Evolutionary conservation across 2,329 filamentous ascomycete species (phyloP), one percentile per base, ranked within the genome.

Genomic region (Lasiodiplodia sp.): DNA sequence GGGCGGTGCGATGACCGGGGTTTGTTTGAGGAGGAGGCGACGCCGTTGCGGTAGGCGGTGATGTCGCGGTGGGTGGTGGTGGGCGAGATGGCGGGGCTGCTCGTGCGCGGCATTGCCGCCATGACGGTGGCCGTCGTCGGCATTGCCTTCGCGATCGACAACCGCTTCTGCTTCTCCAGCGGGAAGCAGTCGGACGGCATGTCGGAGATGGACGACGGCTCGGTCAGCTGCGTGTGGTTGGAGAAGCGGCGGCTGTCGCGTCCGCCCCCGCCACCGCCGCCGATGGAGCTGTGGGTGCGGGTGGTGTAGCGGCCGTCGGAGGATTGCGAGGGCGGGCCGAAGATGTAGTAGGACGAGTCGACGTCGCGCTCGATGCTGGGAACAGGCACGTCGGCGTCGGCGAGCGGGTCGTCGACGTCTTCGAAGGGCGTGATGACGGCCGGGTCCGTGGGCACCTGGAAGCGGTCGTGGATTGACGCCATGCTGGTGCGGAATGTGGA

Each of bases 371-470:
- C 78, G 40, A 79, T 75, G 71, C 72, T 77, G 4, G 75, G 68
- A 11, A 77, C 70, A 8, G 73, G 71, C 25, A 78, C 75, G 70
- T 79, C 76, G 25, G 73, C 70, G 18, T 69, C 71, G 53, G 73
- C 71, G 47, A 76, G 75, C 49, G 73, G 77, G 44, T 77, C 77
- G 70, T 76, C 76, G 68, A 73, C 73, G 44, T 75, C 73, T 5
- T 47, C 40, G 57, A 62, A 62, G 38, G 57, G 57, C 16, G 57
- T 62, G 38, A 49, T 16, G 23, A 62, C 57, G 56, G 56, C 56
- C 4, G 57, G 57, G 5, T 40, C 21, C 10, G 64, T 51, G 64
- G 47, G 37, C 25, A 55, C 52, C 38, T 37, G 23, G 52, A 57
- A 37, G 52, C 56, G 34, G 34, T 44, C 52, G 25, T 10, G 4